Conservation (phyloP, 2,329 filamentous ascomycete genomes). For the Metarhizium anisopliae region DNA sequence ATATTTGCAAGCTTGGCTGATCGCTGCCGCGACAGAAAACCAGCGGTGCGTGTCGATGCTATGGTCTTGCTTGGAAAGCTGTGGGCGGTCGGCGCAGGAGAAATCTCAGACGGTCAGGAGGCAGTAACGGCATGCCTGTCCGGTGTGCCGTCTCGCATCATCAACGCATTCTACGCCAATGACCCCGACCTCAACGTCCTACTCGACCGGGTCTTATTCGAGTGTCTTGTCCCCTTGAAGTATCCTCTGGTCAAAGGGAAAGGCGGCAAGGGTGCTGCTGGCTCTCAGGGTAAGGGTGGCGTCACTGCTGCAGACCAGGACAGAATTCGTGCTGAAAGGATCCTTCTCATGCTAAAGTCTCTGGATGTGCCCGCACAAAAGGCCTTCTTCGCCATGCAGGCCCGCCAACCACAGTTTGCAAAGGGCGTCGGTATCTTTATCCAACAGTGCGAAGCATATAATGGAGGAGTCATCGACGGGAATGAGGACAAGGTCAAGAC, state of each 20-base stretch:
- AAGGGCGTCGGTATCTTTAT: slow-evolving; percentile 69
- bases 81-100: slow-evolving; percentile 88
- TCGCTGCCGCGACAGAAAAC: slow-evolving; percentile 78
- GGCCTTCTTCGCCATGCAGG: slow-evolving; percentile 82
- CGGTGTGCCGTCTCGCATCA: slow-evolving; percentile 73
- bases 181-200: slow-evolving; percentile 77
- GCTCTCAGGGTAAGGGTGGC: slow-evolving; percentile 33
- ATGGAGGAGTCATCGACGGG: slow-evolving; percentile 73
- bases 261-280: slow-evolving; percentile 50
- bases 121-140: slow-evolving; percentile 65
- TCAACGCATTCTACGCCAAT: slow-evolving; percentile 85
- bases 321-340: slow-evolving; percentile 72
- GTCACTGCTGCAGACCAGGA: slow-evolving; percentile 55
- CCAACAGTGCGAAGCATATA: slow-evolving; percentile 78
- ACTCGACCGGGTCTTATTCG: slow-evolving; percentile 76
- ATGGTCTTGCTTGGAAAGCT: slow-evolving; percentile 78
- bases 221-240: slow-evolving; percentile 79
- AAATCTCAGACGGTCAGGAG: slow-evolving; percentile 77
- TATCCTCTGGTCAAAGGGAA: slow-evolving; percentile 64
- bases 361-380: slow-evolving; percentile 71
- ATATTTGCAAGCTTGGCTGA: slow-evolving; percentile 77
- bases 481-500: slow-evolving; percentile 60
- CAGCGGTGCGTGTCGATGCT: slow-evolving; percentile 72
- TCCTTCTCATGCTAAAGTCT: slow-evolving; percentile 71
- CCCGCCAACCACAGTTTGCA: slow-evolving; percentile 65